These are phyloP conservation scores for Solanum gracilifrons DNA, from an alignment of 257 asterid species.

Conservation along the genomic window DNA sequence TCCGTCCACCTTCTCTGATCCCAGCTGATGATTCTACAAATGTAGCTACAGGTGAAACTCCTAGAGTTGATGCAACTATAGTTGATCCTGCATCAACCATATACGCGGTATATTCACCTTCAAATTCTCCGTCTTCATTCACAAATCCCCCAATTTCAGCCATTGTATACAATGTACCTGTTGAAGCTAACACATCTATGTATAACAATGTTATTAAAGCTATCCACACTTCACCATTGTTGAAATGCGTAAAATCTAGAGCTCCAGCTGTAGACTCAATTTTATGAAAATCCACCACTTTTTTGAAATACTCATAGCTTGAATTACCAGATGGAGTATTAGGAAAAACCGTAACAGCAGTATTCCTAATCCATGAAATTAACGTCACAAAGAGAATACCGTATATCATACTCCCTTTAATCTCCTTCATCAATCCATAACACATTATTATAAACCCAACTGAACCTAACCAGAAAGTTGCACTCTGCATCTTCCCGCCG, in stretches of 20 bases:
- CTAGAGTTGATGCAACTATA: slow-evolving; percentile 51
- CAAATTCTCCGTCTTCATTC: slow-evolving; percentile 33
- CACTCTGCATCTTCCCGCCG: slow-evolving; percentile 61
- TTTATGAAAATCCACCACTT: slow-evolving; percentile 43
- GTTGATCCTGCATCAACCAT: slow-evolving; percentile 80
- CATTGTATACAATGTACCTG: slow-evolving; percentile 62
- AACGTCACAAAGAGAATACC: slow-evolving; percentile 63
- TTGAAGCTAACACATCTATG: slow-evolving; percentile 63
- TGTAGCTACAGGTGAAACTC: slow-evolving; percentile 62
- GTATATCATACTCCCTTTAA: slow-evolving; percentile 80
- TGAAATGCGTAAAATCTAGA: slow-evolving; percentile 43
- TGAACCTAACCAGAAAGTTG: slow-evolving; percentile 64
- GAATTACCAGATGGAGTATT: slow-evolving; percentile 48
- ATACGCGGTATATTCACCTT: slow-evolving; percentile 70
- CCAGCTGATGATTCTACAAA: slow-evolving; percentile 68
- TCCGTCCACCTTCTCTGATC: slow-evolving; percentile 64
- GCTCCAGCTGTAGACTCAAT: slow-evolving; percentile 51
- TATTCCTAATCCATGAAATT: slow-evolving; percentile 64
- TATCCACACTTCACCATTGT: slow-evolving; percentile 53
- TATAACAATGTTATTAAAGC: slow-evolving; percentile 48
- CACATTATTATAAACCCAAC: slow-evolving; percentile 46
- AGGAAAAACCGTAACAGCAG: slow-evolving; percentile 50
- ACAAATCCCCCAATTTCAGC: slow-evolving; percentile 62
- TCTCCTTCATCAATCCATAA: slow-evolving; percentile 49
- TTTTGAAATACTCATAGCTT: slow-evolving; percentile 41